phyloP scores from a whole-genome alignment of 2,329 filamentous ascomycete species.

The Tolypocladium tropicale region DNA sequence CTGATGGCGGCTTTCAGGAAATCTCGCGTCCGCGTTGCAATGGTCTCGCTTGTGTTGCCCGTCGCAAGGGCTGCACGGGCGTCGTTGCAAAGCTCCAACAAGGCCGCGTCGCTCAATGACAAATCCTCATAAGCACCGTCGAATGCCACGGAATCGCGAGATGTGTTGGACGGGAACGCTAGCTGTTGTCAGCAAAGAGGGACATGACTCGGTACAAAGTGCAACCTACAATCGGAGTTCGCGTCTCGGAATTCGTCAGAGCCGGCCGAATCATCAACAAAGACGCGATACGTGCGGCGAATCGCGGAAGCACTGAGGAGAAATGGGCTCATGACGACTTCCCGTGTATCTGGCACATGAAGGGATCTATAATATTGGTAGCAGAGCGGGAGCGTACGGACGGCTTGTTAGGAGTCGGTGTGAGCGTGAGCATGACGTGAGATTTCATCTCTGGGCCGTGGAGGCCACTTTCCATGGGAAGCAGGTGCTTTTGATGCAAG shows the following conservation, averaged over 20 bases:
- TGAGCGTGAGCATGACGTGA: not conserved
- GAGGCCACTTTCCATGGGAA: not conserved
- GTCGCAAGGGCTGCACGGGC: constrained; percentile 25
- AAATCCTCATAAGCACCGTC: constrained; percentile 5
- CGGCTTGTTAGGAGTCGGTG: not conserved
- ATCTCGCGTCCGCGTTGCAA: constrained; percentile 23
- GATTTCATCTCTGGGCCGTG: not conserved
- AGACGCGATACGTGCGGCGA: not conserved
- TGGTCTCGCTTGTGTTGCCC: constrained; percentile 18
- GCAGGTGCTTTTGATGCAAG: not conserved
- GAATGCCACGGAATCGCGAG: constrained; percentile 1
- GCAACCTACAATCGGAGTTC: not conserved
- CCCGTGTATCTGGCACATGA: not conserved
- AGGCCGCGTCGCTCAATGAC: constrained; percentile 1
- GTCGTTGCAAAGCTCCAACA: constrained; percentile 32
- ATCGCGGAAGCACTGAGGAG: not conserved
- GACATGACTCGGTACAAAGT: too few relatives aligned
- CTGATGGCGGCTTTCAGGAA: constrained; percentile 28
- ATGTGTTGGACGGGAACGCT: not conserved
- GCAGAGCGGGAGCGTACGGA: not conserved
- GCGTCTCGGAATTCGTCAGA: not conserved
- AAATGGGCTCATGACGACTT: not conserved
- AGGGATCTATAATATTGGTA: not conserved
- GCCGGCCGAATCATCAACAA: not conserved
- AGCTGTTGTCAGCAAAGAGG: not conserved